Evolutionary conservation across 352 stramenopile species (phyloP).

Genomic region (Globisporangium apiculatum): DNA sequence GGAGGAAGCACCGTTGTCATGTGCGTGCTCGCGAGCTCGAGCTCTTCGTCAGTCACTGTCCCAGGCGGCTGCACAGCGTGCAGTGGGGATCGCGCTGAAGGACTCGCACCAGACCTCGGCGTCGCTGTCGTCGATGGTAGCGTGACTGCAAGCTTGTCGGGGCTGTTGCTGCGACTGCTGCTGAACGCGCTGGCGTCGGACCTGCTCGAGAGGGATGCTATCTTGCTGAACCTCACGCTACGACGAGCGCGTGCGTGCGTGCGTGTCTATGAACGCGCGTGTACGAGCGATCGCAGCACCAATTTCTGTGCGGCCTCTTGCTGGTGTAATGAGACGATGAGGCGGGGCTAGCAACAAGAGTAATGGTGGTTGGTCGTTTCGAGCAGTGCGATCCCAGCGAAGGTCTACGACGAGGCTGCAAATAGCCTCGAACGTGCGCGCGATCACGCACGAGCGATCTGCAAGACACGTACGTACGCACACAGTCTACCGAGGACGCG

Average conservation of each 20-base stretch:
- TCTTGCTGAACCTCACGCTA: neutral
- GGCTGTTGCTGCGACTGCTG: neutral
- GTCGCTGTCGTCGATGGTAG: neutral
- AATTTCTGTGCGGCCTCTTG: too few species aligned
- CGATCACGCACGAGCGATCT: too few species aligned
- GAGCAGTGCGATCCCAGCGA: too few species aligned
- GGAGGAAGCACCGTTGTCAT: constrained; percentile 3
- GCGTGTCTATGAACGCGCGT: neutral
- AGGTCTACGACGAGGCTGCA: too few species aligned
- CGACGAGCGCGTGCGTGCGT: neutral
- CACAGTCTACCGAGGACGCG: too few species aligned
- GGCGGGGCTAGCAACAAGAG: too few species aligned
- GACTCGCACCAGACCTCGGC: neutral
- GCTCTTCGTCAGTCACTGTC: constrained; percentile 8
- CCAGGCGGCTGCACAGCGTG: neutral
- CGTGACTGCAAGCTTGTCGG: neutral
- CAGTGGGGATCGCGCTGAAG: neutral
- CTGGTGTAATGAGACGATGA: too few species aligned
- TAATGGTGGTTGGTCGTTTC: too few species aligned
- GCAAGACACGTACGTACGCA: too few species aligned
- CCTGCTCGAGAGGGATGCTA: neutral
- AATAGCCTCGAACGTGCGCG: too few species aligned
- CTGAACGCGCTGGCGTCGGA: neutral
- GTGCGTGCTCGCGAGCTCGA: neutral
- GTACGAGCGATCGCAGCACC: neutral